Percentiles rank a stretch among this genome's conserved stretches.
Evolutionary conservation across 192 early-diverging fungal species (phyloP).

Genomic region (Chytriomyces sp.): DNA sequence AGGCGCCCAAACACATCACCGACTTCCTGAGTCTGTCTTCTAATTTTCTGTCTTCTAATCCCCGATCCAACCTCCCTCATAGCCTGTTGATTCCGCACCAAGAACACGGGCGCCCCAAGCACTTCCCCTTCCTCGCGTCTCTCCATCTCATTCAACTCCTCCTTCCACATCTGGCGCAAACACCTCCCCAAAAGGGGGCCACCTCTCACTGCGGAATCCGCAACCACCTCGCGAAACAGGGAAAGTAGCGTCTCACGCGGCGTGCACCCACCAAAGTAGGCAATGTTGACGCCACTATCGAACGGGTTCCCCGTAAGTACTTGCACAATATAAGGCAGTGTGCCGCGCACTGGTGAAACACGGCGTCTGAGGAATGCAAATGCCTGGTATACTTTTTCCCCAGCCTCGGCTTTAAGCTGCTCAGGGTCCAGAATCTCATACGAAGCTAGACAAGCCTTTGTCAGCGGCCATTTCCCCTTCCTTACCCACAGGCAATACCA

Average conservation of each 20-base stretch:
- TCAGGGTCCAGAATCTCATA: constrained; percentile 1
- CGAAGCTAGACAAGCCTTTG: too few species aligned
- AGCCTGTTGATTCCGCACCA: not conserved
- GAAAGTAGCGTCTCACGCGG: constrained; percentile 8
- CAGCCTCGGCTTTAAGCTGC: not conserved
- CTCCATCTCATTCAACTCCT: not conserved
- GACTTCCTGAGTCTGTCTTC: not conserved
- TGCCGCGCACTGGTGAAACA: not conserved
- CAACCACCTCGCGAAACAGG: not conserved
- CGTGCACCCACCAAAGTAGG: not conserved
- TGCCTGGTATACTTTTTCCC: not conserved
- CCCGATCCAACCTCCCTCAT: not conserved
- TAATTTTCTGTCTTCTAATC: not conserved
- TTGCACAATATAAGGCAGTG: constrained; percentile 7
- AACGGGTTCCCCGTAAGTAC: constrained; percentile 13
- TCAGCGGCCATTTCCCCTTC: too few species aligned
- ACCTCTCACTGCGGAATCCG: not conserved
- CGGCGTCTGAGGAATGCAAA: constrained; percentile 15
- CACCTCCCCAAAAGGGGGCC: not conserved
- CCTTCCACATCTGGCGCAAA: not conserved
- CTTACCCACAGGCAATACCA: not conserved
- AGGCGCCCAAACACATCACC: not conserved
- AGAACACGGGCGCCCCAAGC: not conserved
- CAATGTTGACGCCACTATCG: constrained; percentile 21
- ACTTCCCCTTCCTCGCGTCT: not conserved